Evolutionary conservation across 2,329 filamentous ascomycete species (phyloP).

Genomic region (Lomentospora prolificans): DNA sequence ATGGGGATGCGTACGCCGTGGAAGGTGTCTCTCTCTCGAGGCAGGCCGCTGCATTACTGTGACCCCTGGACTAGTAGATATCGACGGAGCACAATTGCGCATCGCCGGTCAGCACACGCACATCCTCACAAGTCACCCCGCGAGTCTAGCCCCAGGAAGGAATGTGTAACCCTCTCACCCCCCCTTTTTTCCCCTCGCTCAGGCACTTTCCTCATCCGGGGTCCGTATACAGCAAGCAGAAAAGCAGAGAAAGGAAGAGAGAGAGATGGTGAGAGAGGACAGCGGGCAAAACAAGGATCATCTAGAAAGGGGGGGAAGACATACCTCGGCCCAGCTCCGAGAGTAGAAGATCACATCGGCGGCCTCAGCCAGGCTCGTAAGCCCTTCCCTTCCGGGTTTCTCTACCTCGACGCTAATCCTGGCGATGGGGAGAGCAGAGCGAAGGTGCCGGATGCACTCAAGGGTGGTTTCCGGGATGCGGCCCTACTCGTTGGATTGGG

Average conservation of each 20-base stretch:
- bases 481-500: constrained; percentile 32
- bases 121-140: neutral
- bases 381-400: constrained; percentile 53
- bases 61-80: constrained; percentile 3
- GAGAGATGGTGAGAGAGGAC: too few relatives aligned
- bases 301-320: neutral
- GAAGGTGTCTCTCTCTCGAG: constrained; percentile 7
- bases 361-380: constrained; percentile 47
- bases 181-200: too few relatives aligned
- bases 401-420: constrained; percentile 63
- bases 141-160: too few relatives aligned
- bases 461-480: constrained; percentile 52
- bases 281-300: too few relatives aligned
- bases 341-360: constrained; percentile 70
- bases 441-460: constrained; percentile 48
- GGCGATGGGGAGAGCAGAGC: constrained; percentile 29
- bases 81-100: constrained; percentile 16
- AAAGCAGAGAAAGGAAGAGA: too few relatives aligned
- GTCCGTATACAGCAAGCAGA: too few relatives aligned
- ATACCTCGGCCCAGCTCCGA: constrained; percentile 58
- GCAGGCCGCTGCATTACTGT: constrained; percentile 3
- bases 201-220: too few relatives aligned
- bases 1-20: constrained; percentile 8
- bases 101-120: constrained; percentile 13
- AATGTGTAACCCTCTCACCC: too few relatives aligned